Evolutionary conservation across 192 early-diverging fungal species (phyloP), one percentile per base, ranked within the genome.

Genomic region (Umbelopsis vinacea): DNA sequence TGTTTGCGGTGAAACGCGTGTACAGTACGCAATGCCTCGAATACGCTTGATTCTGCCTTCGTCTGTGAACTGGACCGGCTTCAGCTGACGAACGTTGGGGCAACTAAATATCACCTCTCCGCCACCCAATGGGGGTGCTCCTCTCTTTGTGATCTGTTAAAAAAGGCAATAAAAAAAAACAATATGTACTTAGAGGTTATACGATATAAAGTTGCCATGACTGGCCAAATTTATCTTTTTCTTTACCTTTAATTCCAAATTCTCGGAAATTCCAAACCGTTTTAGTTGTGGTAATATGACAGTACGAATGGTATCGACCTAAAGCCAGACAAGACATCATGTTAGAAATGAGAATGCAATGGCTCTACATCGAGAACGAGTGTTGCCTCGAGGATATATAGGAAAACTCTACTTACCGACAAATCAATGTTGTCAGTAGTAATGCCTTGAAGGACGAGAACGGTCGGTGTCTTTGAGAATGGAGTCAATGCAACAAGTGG

Each of bases 401-500:
- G n/a, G 21, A 15, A 3, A 40, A 37, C 24, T 23, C 29, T 2
- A 84, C 86, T 77, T 83, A 91, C 96, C 23, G 94, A 95, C 68
- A 92, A 77, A 69, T 99, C 97, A 35, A 91, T 81, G 77, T 97
- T 96, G 76, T 99, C 92, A 73, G 94, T 95, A 0, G 97, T 99
- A 69, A 99, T 89, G 23, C 97, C 96, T 52, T 89, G 90, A 55
- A 99, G 74, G 24, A 89, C 94, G n/a, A 95, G 76, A 29, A 86
- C 81, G 81, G 97, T 80, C 15, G 95, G 94, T 60, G 84, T 77
- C 78, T 99, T 99, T 21, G 90, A 89, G 79, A 99, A 99, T 7
- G 97, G 97, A 24, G 92, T 95, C 29, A 99, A 83, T 5, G 92
- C 93, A 68, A 97, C 89, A 43, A 99, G 73, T 4, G 93, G 92